Conservation (phyloP, 805 yeast species). For the Candida nitratophila region DNA sequence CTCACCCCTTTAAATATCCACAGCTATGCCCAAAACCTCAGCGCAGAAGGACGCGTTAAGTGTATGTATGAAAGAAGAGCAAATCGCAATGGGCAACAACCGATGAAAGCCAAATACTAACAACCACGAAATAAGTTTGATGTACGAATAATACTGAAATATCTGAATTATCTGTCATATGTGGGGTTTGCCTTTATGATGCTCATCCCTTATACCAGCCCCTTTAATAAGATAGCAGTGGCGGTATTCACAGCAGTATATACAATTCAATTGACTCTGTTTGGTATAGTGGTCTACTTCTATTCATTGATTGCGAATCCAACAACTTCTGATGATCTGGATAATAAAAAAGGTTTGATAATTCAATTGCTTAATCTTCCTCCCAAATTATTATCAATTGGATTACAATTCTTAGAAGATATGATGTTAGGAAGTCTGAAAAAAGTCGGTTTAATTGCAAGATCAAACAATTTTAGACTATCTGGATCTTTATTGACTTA, state of each 20-base stretch:
- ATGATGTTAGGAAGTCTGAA: constrained; percentile 3
- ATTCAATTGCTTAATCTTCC: constrained; percentile 12
- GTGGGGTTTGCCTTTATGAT: not conserved
- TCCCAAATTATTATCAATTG: constrained; percentile 16
- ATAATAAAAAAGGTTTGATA: constrained; percentile 12
- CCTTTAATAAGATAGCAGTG: constrained; percentile 20
- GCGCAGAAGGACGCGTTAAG: too few species aligned
- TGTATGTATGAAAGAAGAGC: too few species aligned
- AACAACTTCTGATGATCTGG: not conserved
- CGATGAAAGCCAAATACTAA: too few species aligned
- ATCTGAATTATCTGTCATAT: not conserved
- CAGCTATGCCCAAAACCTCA: too few species aligned
- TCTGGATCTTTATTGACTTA: constrained; percentile 16
- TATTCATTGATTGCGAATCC: constrained; percentile 8
- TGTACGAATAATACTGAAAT: not conserved
- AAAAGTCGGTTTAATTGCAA: not conserved
- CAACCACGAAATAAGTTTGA: not conserved
- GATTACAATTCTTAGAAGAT: constrained; percentile 11
- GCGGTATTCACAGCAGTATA: constrained; percentile 22
- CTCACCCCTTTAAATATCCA: too few species aligned
- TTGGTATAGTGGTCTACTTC: constrained; percentile 17
- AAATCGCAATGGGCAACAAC: too few species aligned
- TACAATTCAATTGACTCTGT: constrained; percentile 9
- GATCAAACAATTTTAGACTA: constrained; percentile 1
- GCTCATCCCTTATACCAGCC: constrained; percentile 15